Evolutionary conservation across 805 yeast genomes (phyloP).

Genomic region (Ogataea haglerorum): DNA sequence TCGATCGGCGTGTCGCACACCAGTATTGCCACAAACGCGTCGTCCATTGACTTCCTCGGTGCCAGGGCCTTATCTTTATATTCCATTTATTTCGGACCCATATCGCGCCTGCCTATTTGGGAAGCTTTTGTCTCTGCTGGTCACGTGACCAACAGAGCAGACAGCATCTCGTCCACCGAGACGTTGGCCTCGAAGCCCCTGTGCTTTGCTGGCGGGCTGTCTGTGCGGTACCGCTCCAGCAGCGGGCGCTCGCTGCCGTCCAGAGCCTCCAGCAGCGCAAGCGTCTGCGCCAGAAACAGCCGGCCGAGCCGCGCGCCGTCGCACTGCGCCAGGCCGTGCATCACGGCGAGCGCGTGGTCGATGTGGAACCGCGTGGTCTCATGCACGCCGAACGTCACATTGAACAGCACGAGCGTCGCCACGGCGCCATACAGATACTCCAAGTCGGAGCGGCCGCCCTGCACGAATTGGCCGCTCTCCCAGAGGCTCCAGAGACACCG

Average conservation of each 20-base stretch:
- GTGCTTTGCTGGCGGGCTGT: background rate
- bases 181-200: background rate
- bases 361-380: constrained; percentile 63
- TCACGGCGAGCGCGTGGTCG: constrained; percentile 61
- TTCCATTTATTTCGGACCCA: background rate
- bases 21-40: constrained; percentile 13
- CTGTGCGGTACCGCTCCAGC: constrained; percentile 1
- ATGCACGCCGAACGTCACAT: constrained; percentile 72
- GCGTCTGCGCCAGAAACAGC: constrained; percentile 1
- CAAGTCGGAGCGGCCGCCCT: constrained; percentile 74
- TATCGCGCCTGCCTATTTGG: constrained; percentile 1
- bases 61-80: background rate
- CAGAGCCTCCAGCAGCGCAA: constrained; percentile 2
- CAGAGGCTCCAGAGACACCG: constrained; percentile 62
- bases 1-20: constrained; percentile 17
- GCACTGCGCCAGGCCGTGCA: constrained; percentile 52
- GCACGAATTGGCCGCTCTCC: constrained; percentile 63
- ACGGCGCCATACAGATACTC: constrained; percentile 73
- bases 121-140: background rate
- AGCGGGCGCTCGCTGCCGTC: constrained; percentile 5
- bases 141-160: constrained; percentile 11
- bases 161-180: constrained; percentile 14
- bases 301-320: too few species aligned
- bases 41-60: constrained; percentile 6
- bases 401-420: constrained; percentile 61